A percentile compares a stretch with the other conserved stretches of the same genome.
phyloP scores from a whole-genome alignment of 1,284 basidiomycete genomes.

The Cutaneotrichosporon arboriforme region DNA sequence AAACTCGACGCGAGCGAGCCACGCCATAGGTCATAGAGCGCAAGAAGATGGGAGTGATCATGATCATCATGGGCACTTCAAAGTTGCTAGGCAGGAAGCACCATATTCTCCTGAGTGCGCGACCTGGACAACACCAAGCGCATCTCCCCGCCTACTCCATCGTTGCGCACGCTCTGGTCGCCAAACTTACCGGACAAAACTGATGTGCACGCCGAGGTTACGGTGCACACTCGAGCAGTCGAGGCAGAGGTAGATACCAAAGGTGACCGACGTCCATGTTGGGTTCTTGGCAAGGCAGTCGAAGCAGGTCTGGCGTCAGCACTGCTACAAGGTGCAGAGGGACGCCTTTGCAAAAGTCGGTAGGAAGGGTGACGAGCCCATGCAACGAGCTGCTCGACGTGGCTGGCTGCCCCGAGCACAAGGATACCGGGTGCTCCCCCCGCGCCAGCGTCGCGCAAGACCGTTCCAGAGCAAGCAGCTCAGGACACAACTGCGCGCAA shows the following conservation, averaged over 20 bases:
- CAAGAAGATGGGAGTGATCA: no score
- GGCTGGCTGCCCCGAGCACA: no score
- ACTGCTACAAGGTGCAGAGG: not conserved
- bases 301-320: slow-evolving; percentile 70
- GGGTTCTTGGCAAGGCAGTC: slow-evolving; percentile 96
- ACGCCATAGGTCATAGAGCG: no score
- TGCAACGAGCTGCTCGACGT: not conserved
- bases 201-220: slow-evolving; percentile 97
- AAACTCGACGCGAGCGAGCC: not conserved
- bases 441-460: not conserved
- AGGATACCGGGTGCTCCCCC: no score
- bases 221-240: slow-evolving; percentile 94
- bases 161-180: not conserved
- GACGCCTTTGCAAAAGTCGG: no score
- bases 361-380: not conserved
- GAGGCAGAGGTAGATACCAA: slow-evolving; percentile 94
- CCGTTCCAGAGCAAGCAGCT: not conserved
- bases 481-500: no score
- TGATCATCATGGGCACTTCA: no score
- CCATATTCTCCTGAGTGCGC: no score
- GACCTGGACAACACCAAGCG: no score
- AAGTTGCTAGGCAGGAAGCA: no score
- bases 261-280: slow-evolving; percentile 95
- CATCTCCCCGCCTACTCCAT: no score
- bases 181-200: slow-evolving; percentile 77